These are phyloP conservation scores for Orbilia blumenaviensis DNA, from an alignment of 2,329 filamentous ascomycete species.

Conservation along the genomic window DNA sequence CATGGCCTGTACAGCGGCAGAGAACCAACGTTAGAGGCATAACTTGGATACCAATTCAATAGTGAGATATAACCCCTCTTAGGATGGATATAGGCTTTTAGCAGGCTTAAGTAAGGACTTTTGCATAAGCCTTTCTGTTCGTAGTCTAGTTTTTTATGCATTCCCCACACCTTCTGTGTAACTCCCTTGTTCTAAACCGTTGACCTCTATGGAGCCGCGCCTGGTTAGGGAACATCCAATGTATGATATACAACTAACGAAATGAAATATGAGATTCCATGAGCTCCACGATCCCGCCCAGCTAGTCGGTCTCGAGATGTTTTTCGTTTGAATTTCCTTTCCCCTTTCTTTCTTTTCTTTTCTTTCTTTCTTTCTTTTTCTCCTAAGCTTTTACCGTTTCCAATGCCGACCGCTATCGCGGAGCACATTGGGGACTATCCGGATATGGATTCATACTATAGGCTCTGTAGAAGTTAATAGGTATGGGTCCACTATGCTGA, in stretches of 20 bases:
- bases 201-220: background rate
- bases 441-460: background rate
- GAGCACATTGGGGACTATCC: background rate
- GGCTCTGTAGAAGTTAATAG: background rate
- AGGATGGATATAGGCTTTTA: conserved; percentile 14
- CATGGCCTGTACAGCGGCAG: background rate
- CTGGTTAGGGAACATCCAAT: background rate
- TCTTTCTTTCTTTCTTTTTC: no score
- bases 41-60: no score
- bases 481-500: no score
- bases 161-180: no score
- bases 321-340: background rate
- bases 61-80: no score
- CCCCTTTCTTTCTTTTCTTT: no score
- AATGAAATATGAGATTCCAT: no score
- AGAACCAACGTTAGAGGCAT: no score
- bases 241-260: background rate
- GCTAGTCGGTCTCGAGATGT: background rate
- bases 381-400: background rate
- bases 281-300: no score
- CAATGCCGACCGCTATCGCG: background rate
- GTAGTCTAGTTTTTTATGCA: background rate
- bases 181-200: background rate
- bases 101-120: conserved; percentile 4
- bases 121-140: background rate